phyloP scores from a whole-genome alignment of 306 rosid species.

The Acacia acuminata region DNA sequence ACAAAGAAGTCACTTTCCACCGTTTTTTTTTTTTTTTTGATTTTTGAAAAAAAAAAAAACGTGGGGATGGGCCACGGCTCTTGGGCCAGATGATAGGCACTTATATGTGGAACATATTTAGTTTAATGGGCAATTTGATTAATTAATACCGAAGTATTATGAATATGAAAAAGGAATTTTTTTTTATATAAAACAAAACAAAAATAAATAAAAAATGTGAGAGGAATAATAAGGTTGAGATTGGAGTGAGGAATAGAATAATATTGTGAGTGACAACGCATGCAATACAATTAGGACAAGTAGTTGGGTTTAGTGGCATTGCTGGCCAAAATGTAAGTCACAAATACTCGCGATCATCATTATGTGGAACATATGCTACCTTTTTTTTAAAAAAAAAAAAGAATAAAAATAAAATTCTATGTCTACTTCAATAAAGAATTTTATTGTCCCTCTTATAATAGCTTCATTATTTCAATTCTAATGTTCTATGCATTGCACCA shows the following conservation, averaged over 20 bases:
- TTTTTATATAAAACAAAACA: neutral
- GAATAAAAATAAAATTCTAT: slow-evolving; percentile 5
- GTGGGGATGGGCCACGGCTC: neutral
- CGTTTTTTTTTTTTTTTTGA: neutral
- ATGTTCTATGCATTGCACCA: slow-evolving; percentile 1
- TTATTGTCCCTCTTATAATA: slow-evolving; percentile 19
- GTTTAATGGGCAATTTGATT: neutral
- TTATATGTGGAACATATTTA: neutral
- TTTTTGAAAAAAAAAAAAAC: too few relatives aligned
- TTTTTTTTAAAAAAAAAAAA: neutral
- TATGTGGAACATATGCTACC: slow-evolving; percentile 38
- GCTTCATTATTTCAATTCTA: neutral
- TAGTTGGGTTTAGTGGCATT: slow-evolving; percentile 24
- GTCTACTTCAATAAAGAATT: slow-evolving; percentile 6
- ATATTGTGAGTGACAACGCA: slow-evolving; percentile 29
- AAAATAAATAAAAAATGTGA: neutral
- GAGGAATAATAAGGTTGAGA: slow-evolving; percentile 6
- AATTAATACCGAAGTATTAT: neutral
- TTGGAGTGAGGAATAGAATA: slow-evolving; percentile 33
- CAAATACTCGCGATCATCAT: slow-evolving; percentile 24
- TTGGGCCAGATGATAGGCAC: slow-evolving; percentile 12
- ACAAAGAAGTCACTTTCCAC: neutral
- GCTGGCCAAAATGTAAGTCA: slow-evolving; percentile 41
- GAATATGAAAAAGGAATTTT: neutral
- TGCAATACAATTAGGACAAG: slow-evolving; percentile 9